phyloP scores from a whole-genome alignment of 2,329 filamentous ascomycete species.

The Xylaria sp. region DNA sequence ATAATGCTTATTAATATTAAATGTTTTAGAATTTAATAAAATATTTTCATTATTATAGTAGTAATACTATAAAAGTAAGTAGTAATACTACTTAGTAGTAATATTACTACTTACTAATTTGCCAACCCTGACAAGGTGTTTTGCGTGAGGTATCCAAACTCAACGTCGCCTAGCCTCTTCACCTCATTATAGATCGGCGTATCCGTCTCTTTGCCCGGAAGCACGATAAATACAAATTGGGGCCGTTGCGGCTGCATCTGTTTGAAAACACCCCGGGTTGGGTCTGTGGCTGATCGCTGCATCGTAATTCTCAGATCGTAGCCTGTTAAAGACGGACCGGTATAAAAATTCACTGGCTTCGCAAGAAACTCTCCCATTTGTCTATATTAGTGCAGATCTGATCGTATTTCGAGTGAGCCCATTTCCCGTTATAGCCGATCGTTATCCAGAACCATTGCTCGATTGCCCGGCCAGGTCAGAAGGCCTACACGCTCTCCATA shows the following conservation, averaged over 20 bases:
- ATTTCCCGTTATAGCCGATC: constrained; percentile 36
- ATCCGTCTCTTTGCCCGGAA: constrained; percentile 53
- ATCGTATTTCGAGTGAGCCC: not conserved
- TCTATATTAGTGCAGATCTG: constrained; percentile 34
- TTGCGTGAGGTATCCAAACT: constrained; percentile 70
- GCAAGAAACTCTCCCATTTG: constrained; percentile 47
- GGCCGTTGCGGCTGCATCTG: constrained; percentile 42
- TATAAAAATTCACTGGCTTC: constrained; percentile 49
- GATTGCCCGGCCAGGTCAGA: constrained; percentile 53
- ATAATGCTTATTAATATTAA: no score
- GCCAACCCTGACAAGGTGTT: no score
- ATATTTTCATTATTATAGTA: no score
- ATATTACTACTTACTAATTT: no score
- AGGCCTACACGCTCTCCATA: constrained; percentile 63
- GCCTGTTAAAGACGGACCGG: constrained; percentile 20
- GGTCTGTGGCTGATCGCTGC: constrained; percentile 33
- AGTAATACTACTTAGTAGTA: no score
- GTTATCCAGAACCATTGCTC: constrained; percentile 58
- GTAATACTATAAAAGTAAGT: no score
- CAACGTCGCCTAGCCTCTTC: constrained; percentile 71
- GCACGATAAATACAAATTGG: constrained; percentile 65
- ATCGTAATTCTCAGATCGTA: constrained; percentile 11
- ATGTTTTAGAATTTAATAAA: no score
- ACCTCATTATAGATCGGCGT: constrained; percentile 65
- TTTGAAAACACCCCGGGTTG: constrained; percentile 42